Evolutionary conservation across 495 filamentous ascomycete genomes (phyloP), one percentile per base, ranked within the genome.

Genomic region (Friedmanniomyces simplex): DNA sequence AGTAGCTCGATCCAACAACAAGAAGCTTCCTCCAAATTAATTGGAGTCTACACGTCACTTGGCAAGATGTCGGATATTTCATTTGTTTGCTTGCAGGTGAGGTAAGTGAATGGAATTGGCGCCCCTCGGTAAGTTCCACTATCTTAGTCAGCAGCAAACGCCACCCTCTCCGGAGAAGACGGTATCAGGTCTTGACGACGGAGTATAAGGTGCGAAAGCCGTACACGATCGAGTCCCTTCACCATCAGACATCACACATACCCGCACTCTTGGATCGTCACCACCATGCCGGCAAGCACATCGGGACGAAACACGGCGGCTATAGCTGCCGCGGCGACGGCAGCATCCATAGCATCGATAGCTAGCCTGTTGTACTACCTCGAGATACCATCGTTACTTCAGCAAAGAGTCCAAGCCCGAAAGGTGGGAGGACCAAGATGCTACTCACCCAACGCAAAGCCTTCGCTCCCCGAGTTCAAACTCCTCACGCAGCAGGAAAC

Each of bases 401-500:
- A 24, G 20, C 51, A 55, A 30, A 37, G 58, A 26, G 45, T 53
- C 24, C 46, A 34, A 18, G 18, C 5, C 7, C 51, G 48, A 3
- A 49, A 50, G 34, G 50, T 63, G 28, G 28, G 28, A n/a, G 41
- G 47, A 30, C 42, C 48, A 41, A 59, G 68, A 45, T 63, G 62
- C 36, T 70, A 58, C 62, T 60, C 57, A 18, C 28, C 28, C 22
- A 14, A 50, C 7, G 50, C 57, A 3, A 39, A 55, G 16, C 67
- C 68, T 3, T 67, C 65, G 7, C 57, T 71, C 0, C 24, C 54
- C 28, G 61, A 45, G 14, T 76, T 82, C 60, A 69, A 72, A 43
- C 49, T 56, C 7, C 69, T 80, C 53, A 76, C 71, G 54, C 70
- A 72, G 14, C 72, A 71, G 57, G 67, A 58, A 11, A 67, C 70